These are phyloP conservation scores for Tothia fuscella DNA, from an alignment of 2,329 filamentous ascomycete genomes.

Conservation along the genomic window DNA sequence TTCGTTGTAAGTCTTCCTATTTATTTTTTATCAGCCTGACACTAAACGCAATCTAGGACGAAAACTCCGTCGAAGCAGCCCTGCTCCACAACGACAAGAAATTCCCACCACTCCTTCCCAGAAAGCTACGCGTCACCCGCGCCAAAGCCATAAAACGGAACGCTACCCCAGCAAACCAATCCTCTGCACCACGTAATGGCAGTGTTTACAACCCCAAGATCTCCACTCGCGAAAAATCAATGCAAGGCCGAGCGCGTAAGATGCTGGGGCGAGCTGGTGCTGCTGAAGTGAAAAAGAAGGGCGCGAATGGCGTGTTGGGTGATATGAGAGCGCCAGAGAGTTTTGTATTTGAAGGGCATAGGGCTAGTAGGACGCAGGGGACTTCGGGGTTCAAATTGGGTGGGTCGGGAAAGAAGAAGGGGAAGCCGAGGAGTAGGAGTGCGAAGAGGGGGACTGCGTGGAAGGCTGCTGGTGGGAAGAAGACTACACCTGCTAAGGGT, in stretches of 20 bases:
- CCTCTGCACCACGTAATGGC: conserved; percentile 10
- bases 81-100: conserved; percentile 81
- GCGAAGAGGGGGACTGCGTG: conserved; percentile 33
- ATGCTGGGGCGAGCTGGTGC: conserved; percentile 61
- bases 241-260: conserved; percentile 60
- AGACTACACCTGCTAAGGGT: too few species aligned
- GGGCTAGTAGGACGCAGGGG: conserved; percentile 56
- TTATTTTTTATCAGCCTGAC: neutral
- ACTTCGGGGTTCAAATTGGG: conserved; percentile 45
- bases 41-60: conserved; percentile 41
- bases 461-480: conserved; percentile 28
- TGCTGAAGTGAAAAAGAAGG: conserved; percentile 27
- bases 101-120: conserved; percentile 87
- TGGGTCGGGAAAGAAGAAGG: conserved; percentile 23
- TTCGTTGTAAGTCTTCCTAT: conserved; percentile 50
- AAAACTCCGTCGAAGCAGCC: conserved; percentile 81
- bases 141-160: conserved; percentile 54
- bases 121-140: conserved; percentile 71
- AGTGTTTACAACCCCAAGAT: conserved; percentile 57
- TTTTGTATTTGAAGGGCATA: conserved; percentile 70
- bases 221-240: conserved; percentile 56
- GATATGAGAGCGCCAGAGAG: conserved; percentile 50
- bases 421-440: conserved; percentile 31
- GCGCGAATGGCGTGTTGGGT: too few species aligned
- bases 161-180: conserved; percentile 18